Evolutionary conservation across 2,329 filamentous ascomycete genomes (phyloP).

Genomic region (Daldinia sp.): DNA sequence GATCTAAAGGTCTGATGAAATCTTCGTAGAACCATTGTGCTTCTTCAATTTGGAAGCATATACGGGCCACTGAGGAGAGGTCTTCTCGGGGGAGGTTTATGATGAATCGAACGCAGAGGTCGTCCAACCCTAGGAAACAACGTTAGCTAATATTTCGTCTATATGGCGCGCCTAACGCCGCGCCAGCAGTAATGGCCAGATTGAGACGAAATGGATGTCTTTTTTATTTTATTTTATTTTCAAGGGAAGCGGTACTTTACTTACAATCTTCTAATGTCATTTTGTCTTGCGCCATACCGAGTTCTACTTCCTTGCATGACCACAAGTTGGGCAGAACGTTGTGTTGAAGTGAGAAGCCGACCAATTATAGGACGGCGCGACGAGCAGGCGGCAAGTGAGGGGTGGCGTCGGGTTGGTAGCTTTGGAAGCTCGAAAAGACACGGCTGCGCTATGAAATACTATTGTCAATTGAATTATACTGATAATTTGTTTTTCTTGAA

Average conservation of each 20-base stretch:
- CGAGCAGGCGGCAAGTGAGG: constrained; percentile 9
- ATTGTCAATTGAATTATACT: background rate
- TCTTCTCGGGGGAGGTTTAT: constrained; percentile 95
- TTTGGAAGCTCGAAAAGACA: constrained; percentile 6
- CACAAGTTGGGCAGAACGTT: constrained; percentile 19
- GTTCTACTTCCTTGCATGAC: constrained; percentile 46
- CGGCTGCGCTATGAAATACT: background rate
- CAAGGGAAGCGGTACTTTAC: constrained; percentile 41
- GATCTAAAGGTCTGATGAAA: constrained; percentile 91
- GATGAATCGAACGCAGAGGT: constrained; percentile 96
- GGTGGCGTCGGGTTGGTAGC: constrained; percentile 7
- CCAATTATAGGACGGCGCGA: constrained; percentile 21
- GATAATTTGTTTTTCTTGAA: background rate
- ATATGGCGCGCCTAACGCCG: constrained; percentile 1
- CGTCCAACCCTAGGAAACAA: constrained; percentile 79
- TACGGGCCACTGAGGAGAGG: constrained; percentile 85
- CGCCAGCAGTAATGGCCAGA: background rate
- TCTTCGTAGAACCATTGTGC: constrained; percentile 99
- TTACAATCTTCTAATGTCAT: constrained; percentile 92
- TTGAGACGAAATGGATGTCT: background rate
- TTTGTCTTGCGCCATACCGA: constrained; percentile 76
- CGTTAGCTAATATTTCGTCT: constrained; percentile 26
- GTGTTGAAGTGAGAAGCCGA: constrained; percentile 10
- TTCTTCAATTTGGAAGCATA: constrained; percentile 99
- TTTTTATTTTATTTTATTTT: no score